Base-by-base conservation (phyloP, 2,329 filamentous ascomycete genomes). In the Fusarium ambrosium region DNA sequence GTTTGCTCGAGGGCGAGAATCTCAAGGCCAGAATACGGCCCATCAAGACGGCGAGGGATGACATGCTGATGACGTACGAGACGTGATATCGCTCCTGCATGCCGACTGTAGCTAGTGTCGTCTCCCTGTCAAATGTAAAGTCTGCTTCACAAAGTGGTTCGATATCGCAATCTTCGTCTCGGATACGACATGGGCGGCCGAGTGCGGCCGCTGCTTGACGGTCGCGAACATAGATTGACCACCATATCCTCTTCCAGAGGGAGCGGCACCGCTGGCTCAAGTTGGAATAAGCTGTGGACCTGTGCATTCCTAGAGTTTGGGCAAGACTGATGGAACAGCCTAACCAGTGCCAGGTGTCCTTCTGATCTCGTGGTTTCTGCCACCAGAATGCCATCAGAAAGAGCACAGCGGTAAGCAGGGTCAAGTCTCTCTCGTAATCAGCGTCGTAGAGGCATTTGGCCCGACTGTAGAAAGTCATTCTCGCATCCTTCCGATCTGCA, bases 121-220 rank as follows among this genome's bases (percentile, higher is more conserved):
- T 41, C 10, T 41, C 39, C 18, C 39, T 41, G 20, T 77, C 74
- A 8, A 75, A 65, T 4, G 65, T 45, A 3, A 77, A 56, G 29
- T 77, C 74, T 5, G 39, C 45, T 7, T 73, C 62, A 2, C 13
- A 53, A 0, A 71, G 37, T 32, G 39, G 41, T 11, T 77, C 74
- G 0, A 77, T 45, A 9, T 77, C 74, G 3, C 74, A 77, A 7
- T 77, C 74, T 7, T 77, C 74, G 0, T 77, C 74, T 45, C 75
- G 64, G 9, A 77, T 77, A 7, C 75, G 62, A 3, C 69, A 75
- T 6, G 74, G 74, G 6, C 67, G 63, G 0, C 70, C 74, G 0
- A 77, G 45, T 5, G 66, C 71, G 11, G 74, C 74, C 0, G 74
- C 74, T 0, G 67, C 69, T 18, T 77, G 74, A 13, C 75, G 48